A percentile compares a stretch with the other conserved stretches of the same genome.
phyloP scores from a whole-genome alignment of 78 protist genomes.

The Emiliania huxleyi region DNA sequence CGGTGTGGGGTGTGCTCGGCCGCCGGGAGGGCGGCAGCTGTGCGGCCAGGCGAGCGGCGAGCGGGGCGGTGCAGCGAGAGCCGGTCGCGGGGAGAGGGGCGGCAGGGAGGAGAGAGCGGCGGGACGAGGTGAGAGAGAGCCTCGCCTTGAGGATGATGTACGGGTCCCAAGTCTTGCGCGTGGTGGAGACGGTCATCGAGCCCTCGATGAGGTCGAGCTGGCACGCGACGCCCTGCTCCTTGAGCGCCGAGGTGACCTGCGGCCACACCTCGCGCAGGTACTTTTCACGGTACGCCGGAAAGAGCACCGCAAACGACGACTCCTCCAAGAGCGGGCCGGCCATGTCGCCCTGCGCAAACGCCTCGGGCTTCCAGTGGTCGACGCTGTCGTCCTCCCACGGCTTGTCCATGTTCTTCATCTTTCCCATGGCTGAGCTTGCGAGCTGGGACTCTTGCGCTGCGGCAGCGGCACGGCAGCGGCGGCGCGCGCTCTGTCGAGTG shows the following conservation, averaged over 20 bases:
- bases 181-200: conserved; percentile 57
- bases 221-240: conserved; percentile 12
- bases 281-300: conserved; percentile 57
- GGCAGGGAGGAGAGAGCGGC: too few species aligned
- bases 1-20: too few species aligned
- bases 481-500: too few species aligned
- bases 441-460: too few species aligned
- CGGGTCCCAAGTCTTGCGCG: conserved; percentile 89
- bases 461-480: too few species aligned
- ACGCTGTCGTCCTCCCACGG: conserved; percentile 15
- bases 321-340: conserved; percentile 32
- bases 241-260: conserved; percentile 29
- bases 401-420: conserved; percentile 8
- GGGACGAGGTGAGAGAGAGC: too few species aligned
- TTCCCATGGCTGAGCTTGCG: neutral
- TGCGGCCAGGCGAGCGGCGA: neutral
- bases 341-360: neutral
- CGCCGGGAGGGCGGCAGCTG: conserved; percentile 22
- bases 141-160: conserved; percentile 89
- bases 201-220: conserved; percentile 62
- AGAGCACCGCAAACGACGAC: conserved; percentile 38
- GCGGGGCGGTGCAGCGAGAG: too few species aligned
- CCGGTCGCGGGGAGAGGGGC: too few species aligned
- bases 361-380: neutral
- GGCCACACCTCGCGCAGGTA: conserved; percentile 53